Evolutionary conservation across 2,329 filamentous ascomycete genomes (phyloP), one percentile per base, ranked within the genome.

Genomic region (Aureobasidium sp.): DNA sequence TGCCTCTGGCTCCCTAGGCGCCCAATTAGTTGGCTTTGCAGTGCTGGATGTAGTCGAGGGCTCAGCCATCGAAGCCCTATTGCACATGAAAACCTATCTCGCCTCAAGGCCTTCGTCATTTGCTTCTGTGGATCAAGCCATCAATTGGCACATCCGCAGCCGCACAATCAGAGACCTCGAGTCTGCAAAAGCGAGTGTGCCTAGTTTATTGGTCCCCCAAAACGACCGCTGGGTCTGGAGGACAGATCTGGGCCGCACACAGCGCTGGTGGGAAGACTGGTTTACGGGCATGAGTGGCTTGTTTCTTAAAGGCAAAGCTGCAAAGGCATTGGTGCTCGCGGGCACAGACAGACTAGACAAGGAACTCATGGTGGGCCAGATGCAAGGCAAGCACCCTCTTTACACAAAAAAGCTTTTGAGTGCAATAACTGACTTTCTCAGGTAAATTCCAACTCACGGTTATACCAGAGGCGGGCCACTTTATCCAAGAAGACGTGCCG

Each of bases 11-110:
- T 47, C 65, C 12, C 77, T 96, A 39, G 89, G 88, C 1, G 73
- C 77, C 41, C 82, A 86, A 29, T 73, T 97, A 1, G 79, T 97
- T 17, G 94, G 90, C 22, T 96, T 93, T 75, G 90, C 87, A 3
- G 92, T 97, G 8, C 80, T 99, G 17, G 94, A 99, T 75, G 91
- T 99, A 5, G 94, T 99, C 31, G 94, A 99, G 75, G 84, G 94
- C 12, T 96, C 90, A 0, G 94, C 94, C 37, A 93, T 99, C 75
- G 94, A 97, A 73, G 93, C 94, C 2, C 80, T 99, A 59, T 87
- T 91, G 73, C 92, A 89, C 74, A 99, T 99, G 94, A 88, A 94
- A 67, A 88, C 87, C 3, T 97, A 97, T 73, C 82, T 99, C 22
- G 87, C 89, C 1, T 91, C 87, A 5, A 83, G 94, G 25, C 94